A percentile compares a stretch with the other conserved stretches of the same genome.
Evolutionary conservation across 257 asterid species (phyloP).

Genomic region (Scutellaria baicalensis): DNA sequence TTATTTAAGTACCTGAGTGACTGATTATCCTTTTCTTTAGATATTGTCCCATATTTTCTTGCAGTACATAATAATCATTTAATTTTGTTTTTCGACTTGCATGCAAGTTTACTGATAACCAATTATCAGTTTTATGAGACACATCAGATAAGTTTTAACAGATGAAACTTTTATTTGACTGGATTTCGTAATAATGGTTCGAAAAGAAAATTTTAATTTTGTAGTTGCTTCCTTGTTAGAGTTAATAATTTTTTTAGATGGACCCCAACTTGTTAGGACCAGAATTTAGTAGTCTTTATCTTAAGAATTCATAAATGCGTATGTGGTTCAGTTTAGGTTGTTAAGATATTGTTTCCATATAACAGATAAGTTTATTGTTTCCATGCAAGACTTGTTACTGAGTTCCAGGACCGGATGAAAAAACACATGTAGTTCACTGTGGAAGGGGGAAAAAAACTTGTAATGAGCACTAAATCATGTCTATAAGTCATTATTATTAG

Average conservation of each 20-base stretch:
- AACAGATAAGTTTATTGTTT: constrained; percentile 1
- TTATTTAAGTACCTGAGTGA: constrained; percentile 2
- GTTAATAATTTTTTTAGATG: background rate
- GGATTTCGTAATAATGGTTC: background rate
- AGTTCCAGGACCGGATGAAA: background rate
- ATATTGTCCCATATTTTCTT: constrained; percentile 1
- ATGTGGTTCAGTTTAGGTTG: background rate
- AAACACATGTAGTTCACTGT: background rate
- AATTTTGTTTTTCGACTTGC: background rate
- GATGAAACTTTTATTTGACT: background rate
- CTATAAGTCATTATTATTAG: background rate
- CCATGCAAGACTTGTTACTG: background rate
- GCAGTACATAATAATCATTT: constrained; percentile 6
- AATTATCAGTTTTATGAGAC: background rate
- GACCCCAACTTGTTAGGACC: constrained; percentile 6
- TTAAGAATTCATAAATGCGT: background rate
- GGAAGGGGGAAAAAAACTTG: background rate
- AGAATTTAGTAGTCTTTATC: constrained; percentile 2
- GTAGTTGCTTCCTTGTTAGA: background rate
- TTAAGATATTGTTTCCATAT: constrained; percentile 2
- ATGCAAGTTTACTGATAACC: constrained; percentile 1
- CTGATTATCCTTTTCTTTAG: background rate
- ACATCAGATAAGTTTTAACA: background rate
- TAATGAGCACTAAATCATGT: background rate
- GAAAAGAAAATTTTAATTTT: background rate